Percentiles rank a stretch among this genome's conserved stretches.
These are phyloP conservation scores for Colletotrichum sp. DNA, from an alignment of 2,329 filamentous ascomycete species.

Conservation along the genomic window DNA sequence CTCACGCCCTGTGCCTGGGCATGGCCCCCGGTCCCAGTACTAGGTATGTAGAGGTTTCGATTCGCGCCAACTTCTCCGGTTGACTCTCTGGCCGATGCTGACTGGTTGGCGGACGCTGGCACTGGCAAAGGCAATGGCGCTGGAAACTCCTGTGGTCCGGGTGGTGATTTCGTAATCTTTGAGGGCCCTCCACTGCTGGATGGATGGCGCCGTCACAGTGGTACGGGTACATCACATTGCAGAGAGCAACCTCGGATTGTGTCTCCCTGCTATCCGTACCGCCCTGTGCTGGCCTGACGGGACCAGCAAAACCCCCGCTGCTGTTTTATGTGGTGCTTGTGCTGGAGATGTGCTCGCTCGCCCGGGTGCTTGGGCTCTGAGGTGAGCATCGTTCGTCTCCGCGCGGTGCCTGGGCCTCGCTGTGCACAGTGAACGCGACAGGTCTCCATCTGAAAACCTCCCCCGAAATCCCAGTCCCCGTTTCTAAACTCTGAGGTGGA, in stretches of 20 bases:
- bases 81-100: too few species aligned
- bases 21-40: too few species aligned
- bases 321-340: neutral
- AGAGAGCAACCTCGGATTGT: neutral
- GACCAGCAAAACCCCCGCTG: neutral
- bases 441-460: neutral
- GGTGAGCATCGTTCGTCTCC: neutral
- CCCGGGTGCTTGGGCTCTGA: neutral
- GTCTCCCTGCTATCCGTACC: neutral
- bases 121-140: neutral
- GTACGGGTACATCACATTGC: neutral
- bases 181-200: neutral
- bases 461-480: neutral
- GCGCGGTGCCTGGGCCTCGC: neutral
- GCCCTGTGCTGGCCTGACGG: neutral
- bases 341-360: neutral
- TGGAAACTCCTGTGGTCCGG: neutral
- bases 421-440: neutral
- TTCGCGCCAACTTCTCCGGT: too few species aligned
- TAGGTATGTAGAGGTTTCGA: too few species aligned
- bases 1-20: too few species aligned
- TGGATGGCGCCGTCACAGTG: neutral
- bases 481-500: neutral
- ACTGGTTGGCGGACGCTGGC: neutral
- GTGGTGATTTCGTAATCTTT: neutral